Evolutionary conservation across 805 yeast genomes (phyloP).

Genomic region (Yarrowia sp.): DNA sequence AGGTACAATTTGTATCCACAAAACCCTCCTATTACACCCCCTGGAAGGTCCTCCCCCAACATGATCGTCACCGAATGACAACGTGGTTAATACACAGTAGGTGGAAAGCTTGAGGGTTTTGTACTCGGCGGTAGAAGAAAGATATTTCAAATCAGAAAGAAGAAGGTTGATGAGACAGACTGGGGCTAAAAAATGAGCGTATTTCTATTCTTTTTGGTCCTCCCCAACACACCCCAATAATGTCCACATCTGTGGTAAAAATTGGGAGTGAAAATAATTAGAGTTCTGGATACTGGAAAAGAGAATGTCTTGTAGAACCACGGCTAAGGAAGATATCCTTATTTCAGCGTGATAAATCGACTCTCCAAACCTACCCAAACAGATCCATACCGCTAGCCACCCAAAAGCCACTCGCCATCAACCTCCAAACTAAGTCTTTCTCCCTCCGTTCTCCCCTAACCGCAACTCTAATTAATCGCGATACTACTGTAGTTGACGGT

Average conservation of each 20-base stretch:
- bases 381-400: background rate
- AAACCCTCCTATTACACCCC: too few species aligned
- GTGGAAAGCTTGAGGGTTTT: background rate
- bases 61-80: conserved; percentile 15
- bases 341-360: background rate
- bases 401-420: background rate
- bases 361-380: background rate
- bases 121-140: background rate
- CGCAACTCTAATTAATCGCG: conserved; percentile 36
- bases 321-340: too few species aligned
- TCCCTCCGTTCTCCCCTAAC: conserved; percentile 10
- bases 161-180: too few species aligned
- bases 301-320: background rate
- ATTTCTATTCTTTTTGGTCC: too few species aligned
- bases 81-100: conserved; percentile 6
- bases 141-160: background rate
- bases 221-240: background rate
- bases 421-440: background rate
- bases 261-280: conserved; percentile 11
- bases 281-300: background rate
- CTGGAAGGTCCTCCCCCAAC: background rate
- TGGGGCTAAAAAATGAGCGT: background rate
- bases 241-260: background rate
- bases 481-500: conserved; percentile 10
- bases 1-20: background rate